Base-by-base conservation (phyloP, 2,329 filamentous ascomycete genomes). In the Diplodia scrobiculata region DNA sequence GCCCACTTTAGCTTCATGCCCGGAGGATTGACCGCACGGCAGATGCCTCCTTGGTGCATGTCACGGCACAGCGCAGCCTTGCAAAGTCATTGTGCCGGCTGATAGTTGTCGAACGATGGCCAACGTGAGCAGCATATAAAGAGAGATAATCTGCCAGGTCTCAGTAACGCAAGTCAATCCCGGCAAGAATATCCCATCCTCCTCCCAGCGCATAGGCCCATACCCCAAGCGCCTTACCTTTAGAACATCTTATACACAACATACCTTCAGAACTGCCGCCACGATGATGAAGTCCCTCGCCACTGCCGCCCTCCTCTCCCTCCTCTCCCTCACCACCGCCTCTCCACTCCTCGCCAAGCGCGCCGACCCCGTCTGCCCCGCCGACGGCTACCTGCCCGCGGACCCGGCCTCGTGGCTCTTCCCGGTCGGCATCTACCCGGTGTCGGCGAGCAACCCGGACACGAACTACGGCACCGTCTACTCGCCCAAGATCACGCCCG, bases 251-350 rank as follows among this genome's bases (percentile, higher is more conserved):
- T 19, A n/a, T 27, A 9, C 4, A 27, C 17, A 50, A 10, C 32
- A 34, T 34, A 11, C 3, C 27, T 11, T 29, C 51, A 32, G 1
- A 32, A 7, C 41, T 17, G 1, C 25, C 14, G 68, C 67, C 67
- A 63, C 48, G 53, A 70, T 65, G 62, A 72, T 45, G 67, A 67
- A 64, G 67, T 45, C 27, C 72, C 71, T 72, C 77, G 86, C 84
- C 11, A 83, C 80, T 21, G 32, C 21, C 32, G 21, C 55, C 17
- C 48, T 67, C 38, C 6, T 36, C 34, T 51, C 59, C 64, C 53
- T 58, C n/a, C 63, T 59, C 19, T 32, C 50, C 51, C 63, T 67
- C 25, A 54, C 55, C 19, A 41, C 67, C 5, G 66, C 69, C 36
- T 65, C 66, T 53, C 36, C 65, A 34, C 38, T 67, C 21, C 58